A percentile compares a stretch with the other conserved stretches of the same genome.
phyloP scores from a whole-genome alignment of 306 rosid species.

The Pyrus pyrifolia region DNA sequence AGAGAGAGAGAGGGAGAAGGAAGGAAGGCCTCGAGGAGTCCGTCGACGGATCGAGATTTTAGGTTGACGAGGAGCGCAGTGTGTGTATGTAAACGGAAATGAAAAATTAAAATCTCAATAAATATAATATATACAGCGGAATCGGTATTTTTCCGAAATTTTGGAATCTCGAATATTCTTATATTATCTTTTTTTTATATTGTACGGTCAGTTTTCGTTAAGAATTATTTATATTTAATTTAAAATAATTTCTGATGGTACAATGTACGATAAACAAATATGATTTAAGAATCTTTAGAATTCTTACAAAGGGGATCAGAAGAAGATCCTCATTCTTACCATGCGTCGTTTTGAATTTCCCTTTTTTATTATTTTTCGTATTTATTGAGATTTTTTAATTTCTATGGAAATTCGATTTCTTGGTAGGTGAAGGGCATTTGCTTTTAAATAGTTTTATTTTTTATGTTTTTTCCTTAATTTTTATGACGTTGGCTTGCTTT shows the following conservation, averaged over 20 bases:
- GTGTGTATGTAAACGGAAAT: background rate
- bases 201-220: too few species aligned
- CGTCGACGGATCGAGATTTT: slow-evolving; percentile 22
- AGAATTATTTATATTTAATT: too few species aligned
- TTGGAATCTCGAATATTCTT: slow-evolving; percentile 10
- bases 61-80: background rate
- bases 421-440: background rate
- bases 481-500: background rate
- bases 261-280: too few species aligned
- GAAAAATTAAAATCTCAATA: background rate
- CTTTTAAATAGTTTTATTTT: background rate
- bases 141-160: background rate
- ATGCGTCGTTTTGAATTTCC: too few species aligned
- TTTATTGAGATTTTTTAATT: background rate
- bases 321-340: background rate
- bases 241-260: rapidly evolving
- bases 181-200: rapidly evolving
- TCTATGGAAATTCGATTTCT: background rate
- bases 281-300: rapidly evolving
- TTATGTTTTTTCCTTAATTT: background rate
- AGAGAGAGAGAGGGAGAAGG: background rate
- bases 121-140: background rate
- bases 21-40: slow-evolving; percentile 29
- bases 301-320: too few species aligned
- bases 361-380: too few species aligned